Conservation (phyloP, 495 filamentous ascomycete species). For the Neurospora africana region DNA sequence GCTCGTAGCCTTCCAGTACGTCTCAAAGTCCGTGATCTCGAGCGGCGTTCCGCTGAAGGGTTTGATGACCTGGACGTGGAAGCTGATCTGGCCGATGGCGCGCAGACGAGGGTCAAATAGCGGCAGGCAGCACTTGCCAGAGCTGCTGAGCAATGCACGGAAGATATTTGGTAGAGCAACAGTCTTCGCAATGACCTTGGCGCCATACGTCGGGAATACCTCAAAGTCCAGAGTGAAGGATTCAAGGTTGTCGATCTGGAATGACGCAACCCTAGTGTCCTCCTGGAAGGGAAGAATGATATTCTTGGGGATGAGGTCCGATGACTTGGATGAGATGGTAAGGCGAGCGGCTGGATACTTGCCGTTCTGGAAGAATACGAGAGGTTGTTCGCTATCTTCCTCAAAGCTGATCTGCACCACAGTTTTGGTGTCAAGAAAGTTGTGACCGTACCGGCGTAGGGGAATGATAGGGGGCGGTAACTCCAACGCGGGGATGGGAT, state of each 20-base stretch:
- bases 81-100: slow-evolving; percentile 88
- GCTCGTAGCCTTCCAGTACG: slow-evolving; percentile 98
- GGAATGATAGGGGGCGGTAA: slow-evolving; percentile 95
- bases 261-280: slow-evolving; percentile 82
- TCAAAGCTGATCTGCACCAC: slow-evolving; percentile 87
- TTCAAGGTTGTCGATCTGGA: slow-evolving; percentile 88
- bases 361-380: slow-evolving; percentile 86
- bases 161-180: slow-evolving; percentile 84
- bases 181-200: slow-evolving; percentile 91
- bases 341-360: slow-evolving; percentile 92
- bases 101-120: slow-evolving; percentile 87
- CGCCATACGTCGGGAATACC: slow-evolving; percentile 93
- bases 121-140: slow-evolving; percentile 72
- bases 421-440: slow-evolving; percentile 94
- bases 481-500: slow-evolving; percentile 84
- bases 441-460: slow-evolving; percentile 87
- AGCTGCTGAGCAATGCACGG: slow-evolving; percentile 57
- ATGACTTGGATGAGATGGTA: slow-evolving; percentile 91
- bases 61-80: slow-evolving; percentile 92
- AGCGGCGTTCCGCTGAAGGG: slow-evolving; percentile 88
- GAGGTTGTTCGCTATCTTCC: slow-evolving; percentile 53
- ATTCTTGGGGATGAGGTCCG: slow-evolving; percentile 91
- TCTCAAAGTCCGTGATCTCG: slow-evolving; percentile 95
- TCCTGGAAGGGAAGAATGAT: slow-evolving; percentile 92
- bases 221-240: slow-evolving; percentile 95